Percentiles rank a stretch among this genome's conserved stretches.
These are phyloP conservation scores for Vaccinium corymbosum DNA, from an alignment of 148 eudicot species.

Conservation along the genomic window DNA sequence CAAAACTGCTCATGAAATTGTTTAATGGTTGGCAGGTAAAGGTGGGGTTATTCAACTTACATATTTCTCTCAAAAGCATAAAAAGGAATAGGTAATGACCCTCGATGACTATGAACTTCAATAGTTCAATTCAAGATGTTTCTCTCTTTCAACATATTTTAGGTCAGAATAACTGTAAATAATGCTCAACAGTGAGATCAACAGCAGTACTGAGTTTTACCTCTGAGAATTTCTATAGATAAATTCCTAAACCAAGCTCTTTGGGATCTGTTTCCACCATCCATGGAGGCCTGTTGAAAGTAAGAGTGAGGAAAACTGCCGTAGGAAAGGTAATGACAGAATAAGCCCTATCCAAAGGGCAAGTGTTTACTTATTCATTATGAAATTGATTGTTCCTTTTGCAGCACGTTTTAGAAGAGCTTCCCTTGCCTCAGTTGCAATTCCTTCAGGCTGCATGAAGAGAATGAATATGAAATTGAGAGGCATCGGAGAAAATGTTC, in stretches of 20 bases:
- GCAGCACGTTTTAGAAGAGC: constrained; percentile 68
- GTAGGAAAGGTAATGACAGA: background rate
- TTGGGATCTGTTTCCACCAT: constrained; percentile 94
- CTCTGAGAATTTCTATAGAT: constrained; percentile 23
- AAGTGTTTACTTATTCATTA: constrained; percentile 70
- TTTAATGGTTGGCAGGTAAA: background rate
- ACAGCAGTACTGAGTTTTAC: background rate
- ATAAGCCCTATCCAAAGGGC: background rate
- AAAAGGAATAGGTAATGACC: background rate
- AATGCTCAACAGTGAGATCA: background rate
- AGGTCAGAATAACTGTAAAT: background rate
- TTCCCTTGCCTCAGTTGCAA: constrained; percentile 81
- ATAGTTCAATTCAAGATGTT: background rate
- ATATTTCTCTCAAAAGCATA: constrained; percentile 4
- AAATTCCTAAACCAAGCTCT: constrained; percentile 83
- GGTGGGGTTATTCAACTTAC: background rate
- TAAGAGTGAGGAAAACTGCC: constrained; percentile 14
- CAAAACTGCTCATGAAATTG: background rate
- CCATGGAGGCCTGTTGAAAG: constrained; percentile 80
- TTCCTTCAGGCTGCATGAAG: constrained; percentile 71
- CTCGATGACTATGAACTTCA: background rate
- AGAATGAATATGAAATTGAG: constrained; percentile 2
- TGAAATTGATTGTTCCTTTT: constrained; percentile 72
- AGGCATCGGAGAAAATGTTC: background rate
- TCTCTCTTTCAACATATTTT: background rate